Evolutionary conservation across 2,329 filamentous ascomycete species (phyloP), one percentile per base, ranked within the genome.

Genomic region (Pseudogymnoascus sp.): DNA sequence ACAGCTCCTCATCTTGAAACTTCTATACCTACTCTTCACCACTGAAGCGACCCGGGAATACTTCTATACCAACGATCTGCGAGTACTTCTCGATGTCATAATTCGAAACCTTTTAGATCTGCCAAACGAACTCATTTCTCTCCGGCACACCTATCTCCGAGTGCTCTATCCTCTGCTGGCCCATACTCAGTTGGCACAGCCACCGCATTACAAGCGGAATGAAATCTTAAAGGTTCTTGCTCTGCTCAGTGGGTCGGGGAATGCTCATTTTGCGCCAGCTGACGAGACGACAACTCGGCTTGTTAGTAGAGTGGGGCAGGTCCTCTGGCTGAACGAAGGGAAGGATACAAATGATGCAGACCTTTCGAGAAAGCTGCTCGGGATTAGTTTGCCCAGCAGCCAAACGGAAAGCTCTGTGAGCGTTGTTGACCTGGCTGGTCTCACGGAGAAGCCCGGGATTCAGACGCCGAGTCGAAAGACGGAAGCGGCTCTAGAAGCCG

Each of bases 21-120:
- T 97, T 4, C 81, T 99, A 29, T 99, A 97, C 76, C 85, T 99
- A 37, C 83, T 99, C 8, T 99, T 99, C 76, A 96, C 93, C 4
- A 97, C 91, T 8, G 86, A 86, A 64, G 85, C 89, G 14, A 99
- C 95, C 0, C 91, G 95, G 74, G 95, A 99, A 77, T 99, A 97
- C 76, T 99, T 99, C 73, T 99, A 97, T 76, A 97, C 92, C 29
- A 99, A 99, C 73, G 95, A 99, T 72, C 81, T 99, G 31, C 90
- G 91, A 64, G 95, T 99, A 4, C 83, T 99, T 14, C 82, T 97
- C 57, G 95, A 99, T 72, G 95, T 99, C 67, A 92, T 99, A 64
- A 91, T 99, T 66, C 90, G 95, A 47, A 99, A 99, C 71, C 81
- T 99, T n/a, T 86, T 97, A 71, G 95, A 99, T 73, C 81, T 99